Conservation (phyloP, 78 protist species). For the Cavenderia fasciculata region DNA sequence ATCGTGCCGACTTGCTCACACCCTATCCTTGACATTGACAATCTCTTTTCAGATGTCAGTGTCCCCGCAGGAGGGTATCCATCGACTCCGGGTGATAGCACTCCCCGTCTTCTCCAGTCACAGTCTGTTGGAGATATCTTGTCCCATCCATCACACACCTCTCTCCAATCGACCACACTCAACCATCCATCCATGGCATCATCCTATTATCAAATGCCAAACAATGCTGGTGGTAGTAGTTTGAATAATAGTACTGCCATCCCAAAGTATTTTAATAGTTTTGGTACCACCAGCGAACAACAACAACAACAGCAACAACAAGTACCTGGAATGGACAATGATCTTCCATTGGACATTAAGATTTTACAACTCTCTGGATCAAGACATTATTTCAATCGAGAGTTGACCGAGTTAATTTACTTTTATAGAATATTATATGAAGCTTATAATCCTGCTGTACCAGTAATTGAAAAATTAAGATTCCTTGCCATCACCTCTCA, state of each 20-base stretch:
- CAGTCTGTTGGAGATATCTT: not conserved
- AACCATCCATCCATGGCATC: not conserved
- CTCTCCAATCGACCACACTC: not conserved
- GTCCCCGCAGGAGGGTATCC: not conserved
- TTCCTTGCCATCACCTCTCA: conserved; percentile 65
- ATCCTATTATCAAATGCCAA: not conserved
- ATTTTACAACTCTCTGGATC: conserved; percentile 65
- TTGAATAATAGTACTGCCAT: not conserved
- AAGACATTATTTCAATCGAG: conserved; percentile 60
- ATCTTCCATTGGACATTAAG: conserved; percentile 53
- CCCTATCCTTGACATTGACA: conserved; percentile 29
- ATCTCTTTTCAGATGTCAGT: conserved; percentile 23
- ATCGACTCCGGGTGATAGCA: conserved; percentile 1
- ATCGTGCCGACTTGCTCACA: conserved; percentile 20
- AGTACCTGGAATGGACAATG: not conserved
- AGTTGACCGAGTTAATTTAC: conserved; percentile 55
- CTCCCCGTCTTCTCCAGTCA: not conserved
- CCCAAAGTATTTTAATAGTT: too few species aligned
- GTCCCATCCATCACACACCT: not conserved
- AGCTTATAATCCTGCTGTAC: conserved; percentile 15
- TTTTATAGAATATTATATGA: conserved; percentile 68
- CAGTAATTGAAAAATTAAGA: conserved; percentile 50
- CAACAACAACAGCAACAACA: not conserved
- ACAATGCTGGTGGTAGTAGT: not conserved
- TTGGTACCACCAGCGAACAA: not conserved